Evolutionary conservation across 2,329 filamentous ascomycete genomes (phyloP).

Genomic region (Xylariaceae sp.): DNA sequence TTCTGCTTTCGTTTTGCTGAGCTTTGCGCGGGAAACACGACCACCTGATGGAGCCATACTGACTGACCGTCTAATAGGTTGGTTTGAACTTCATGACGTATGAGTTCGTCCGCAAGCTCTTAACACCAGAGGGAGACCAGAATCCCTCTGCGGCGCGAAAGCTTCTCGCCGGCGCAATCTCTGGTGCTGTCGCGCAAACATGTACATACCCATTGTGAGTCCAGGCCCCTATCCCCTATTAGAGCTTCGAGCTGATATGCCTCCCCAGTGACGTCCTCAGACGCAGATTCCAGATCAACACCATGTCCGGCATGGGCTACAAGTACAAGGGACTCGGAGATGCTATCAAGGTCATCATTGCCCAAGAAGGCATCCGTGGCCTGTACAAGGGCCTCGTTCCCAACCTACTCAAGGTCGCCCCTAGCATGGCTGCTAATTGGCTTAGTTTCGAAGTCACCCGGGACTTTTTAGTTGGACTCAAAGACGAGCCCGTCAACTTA

Average conservation of each 20-base stretch:
- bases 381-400: constrained; percentile 95
- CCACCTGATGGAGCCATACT: constrained; percentile 7
- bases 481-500: constrained; percentile 36
- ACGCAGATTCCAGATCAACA: constrained; percentile 95
- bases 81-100: constrained; percentile 99
- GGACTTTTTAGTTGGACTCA: constrained; percentile 70
- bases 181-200: constrained; percentile 93
- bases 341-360: constrained; percentile 74
- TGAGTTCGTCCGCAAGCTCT: constrained; percentile 74
- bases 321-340: constrained; percentile 84
- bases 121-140: constrained; percentile 83
- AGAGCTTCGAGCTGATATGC: constrained; percentile 21
- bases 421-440: constrained; percentile 98
- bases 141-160: constrained; percentile 78
- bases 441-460: constrained; percentile 92
- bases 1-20: constrained; percentile 18
- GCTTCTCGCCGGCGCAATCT: constrained; percentile 82
- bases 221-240: not conserved
- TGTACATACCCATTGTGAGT: constrained; percentile 97
- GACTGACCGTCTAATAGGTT: constrained; percentile 49
- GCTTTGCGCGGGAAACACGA: not conserved
- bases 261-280: constrained; percentile 74
- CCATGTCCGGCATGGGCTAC: constrained; percentile 97
- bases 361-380: constrained; percentile 76
- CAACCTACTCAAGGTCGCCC: constrained; percentile 93